A percentile compares a stretch with the other conserved stretches of the same genome.
Evolutionary conservation across 140 eudicot species (phyloP).

Genomic region (Cichorium intybus): DNA sequence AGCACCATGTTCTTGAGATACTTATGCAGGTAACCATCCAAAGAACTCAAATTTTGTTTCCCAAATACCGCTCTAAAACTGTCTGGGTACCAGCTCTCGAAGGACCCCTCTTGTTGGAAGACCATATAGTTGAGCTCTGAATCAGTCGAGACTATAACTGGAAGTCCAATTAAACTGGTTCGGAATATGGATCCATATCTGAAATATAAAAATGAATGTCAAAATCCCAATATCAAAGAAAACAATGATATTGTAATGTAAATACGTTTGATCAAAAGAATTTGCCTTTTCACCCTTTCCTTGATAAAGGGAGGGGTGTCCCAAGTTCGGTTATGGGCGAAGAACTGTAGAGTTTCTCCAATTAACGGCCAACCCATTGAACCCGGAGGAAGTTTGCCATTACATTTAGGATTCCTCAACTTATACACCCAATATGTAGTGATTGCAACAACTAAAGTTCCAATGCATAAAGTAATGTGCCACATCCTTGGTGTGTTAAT

Average conservation of each 20-base stretch:
- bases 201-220: neutral
- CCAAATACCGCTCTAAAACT: slow-evolving; percentile 65
- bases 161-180: slow-evolving; percentile 70
- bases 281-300: slow-evolving; percentile 67
- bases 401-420: slow-evolving; percentile 64
- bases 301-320: slow-evolving; percentile 70
- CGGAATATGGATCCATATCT: slow-evolving; percentile 80
- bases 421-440: slow-evolving; percentile 55
- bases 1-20: slow-evolving; percentile 83
- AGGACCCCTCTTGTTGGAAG: slow-evolving; percentile 74
- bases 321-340: slow-evolving; percentile 44
- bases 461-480: slow-evolving; percentile 24
- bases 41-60: slow-evolving; percentile 51
- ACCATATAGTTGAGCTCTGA: slow-evolving; percentile 58
- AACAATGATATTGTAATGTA: too few relatives aligned
- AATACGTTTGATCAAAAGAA: neutral
- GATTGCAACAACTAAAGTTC: slow-evolving; percentile 31
- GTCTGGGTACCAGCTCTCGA: slow-evolving; percentile 76
- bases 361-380: slow-evolving; percentile 93
- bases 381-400: slow-evolving; percentile 72
- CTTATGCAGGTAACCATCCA: slow-evolving; percentile 76
- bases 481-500: slow-evolving; percentile 33
- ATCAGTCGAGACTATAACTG: slow-evolving; percentile 63
- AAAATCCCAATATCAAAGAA: too few relatives aligned
- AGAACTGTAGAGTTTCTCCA: slow-evolving; percentile 71